Conservation (phyloP, 2,329 filamentous ascomycete species). For the Phaeosphaeria sp. region DNA sequence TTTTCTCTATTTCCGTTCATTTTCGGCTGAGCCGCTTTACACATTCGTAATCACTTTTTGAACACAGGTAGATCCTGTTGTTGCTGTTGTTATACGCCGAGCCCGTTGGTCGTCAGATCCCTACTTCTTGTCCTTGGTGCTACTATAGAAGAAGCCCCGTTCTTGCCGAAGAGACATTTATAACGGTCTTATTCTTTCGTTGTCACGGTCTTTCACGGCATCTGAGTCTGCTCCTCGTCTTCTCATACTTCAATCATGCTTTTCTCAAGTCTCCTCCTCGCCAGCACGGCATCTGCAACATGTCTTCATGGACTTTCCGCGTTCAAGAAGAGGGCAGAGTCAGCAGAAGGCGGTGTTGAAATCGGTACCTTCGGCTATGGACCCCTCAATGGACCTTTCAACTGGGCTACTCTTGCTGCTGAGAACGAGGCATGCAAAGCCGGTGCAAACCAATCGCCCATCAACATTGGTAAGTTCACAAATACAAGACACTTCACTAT, state of each 20-base stretch:
- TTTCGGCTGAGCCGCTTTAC: slow-evolving; percentile 7
- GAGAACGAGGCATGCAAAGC: slow-evolving; percentile 57
- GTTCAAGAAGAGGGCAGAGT: slow-evolving; percentile 28
- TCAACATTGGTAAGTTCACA: slow-evolving; percentile 55
- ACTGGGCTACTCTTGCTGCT: slow-evolving; percentile 58
- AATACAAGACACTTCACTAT: not conserved
- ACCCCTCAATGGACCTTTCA: slow-evolving; percentile 56
- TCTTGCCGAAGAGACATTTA: not conserved
- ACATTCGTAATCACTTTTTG: slow-evolving; percentile 17
- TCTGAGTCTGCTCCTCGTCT: not conserved
- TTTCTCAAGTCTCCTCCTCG: slow-evolving; percentile 38
- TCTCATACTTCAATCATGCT: slow-evolving; percentile 33
- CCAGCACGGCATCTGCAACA: slow-evolving; percentile 46
- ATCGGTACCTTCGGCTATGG: slow-evolving; percentile 54
- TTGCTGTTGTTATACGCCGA: slow-evolving; percentile 5
- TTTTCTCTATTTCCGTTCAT: slow-evolving; percentile 20
- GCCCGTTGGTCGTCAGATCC: slow-evolving; percentile 19
- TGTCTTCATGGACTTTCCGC: slow-evolving; percentile 53
- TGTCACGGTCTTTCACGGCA: not conserved
- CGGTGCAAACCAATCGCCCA: slow-evolving; percentile 63
- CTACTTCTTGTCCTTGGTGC: not conserved
- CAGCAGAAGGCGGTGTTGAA: slow-evolving; percentile 34
- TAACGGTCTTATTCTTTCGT: not conserved
- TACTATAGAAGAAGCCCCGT: not conserved
- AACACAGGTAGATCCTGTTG: slow-evolving; percentile 20